Percentiles rank a stretch among this genome's conserved stretches.
Evolutionary conservation across 768 basidiomycete genomes (phyloP).

Genomic region (Austroboletus festivus): DNA sequence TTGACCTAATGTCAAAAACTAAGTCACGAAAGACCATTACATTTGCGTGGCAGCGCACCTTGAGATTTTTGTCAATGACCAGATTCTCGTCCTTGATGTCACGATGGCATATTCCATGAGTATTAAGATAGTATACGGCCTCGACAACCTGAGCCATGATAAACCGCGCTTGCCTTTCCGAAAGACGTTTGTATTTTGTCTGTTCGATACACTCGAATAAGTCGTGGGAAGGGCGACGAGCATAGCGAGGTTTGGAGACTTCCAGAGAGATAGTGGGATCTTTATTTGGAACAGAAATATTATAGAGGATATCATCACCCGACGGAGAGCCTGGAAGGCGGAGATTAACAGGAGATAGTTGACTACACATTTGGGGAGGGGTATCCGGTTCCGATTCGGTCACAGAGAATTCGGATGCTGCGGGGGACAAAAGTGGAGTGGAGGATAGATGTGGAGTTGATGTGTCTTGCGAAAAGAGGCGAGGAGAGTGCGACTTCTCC

Average conservation of each 20-base stretch:
- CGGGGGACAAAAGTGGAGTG: conserved; percentile 57
- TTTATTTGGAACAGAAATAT: conserved; percentile 12
- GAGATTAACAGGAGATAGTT: conserved; percentile 21
- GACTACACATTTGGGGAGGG: conserved; percentile 35
- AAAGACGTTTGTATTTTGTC: conserved; percentile 71
- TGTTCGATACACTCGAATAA: conserved; percentile 96
- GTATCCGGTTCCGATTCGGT: conserved; percentile 42
- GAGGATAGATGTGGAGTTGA: conserved; percentile 28
- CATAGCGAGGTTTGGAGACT: conserved; percentile 41
- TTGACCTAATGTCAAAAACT: conserved; percentile 59
- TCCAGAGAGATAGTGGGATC: conserved; percentile 6
- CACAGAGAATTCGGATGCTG: conserved; percentile 46
- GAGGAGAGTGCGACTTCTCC: conserved; percentile 32
- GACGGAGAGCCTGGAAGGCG: conserved; percentile 13
- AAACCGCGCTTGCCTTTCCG: conserved; percentile 74
- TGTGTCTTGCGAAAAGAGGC: conserved; percentile 24
- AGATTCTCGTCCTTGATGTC: conserved; percentile 98
- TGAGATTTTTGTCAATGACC: conserved; percentile 70
- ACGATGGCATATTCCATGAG: conserved; percentile 84
- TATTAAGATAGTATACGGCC: conserved; percentile 76
- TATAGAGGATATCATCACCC: conserved; percentile 6
- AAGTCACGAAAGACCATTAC: conserved; percentile 3
- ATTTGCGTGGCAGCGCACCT: conserved; percentile 37
- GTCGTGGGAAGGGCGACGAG: conserved; percentile 82
- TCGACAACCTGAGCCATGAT: conserved; percentile 89